phyloP scores from a whole-genome alignment of 257 asterid species.

The Solanum pinnatisectum region DNA sequence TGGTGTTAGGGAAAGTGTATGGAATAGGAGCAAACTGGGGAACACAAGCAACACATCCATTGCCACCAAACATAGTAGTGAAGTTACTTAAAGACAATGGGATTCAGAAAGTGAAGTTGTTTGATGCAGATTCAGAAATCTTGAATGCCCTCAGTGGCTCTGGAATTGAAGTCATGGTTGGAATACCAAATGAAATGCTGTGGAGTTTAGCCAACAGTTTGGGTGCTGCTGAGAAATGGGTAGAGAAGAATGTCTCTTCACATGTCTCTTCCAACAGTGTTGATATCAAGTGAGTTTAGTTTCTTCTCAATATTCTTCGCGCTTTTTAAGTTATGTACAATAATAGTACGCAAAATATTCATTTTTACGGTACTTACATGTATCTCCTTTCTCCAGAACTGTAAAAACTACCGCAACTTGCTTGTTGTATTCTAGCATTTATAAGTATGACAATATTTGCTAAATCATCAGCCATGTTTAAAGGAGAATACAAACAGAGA shows the following conservation, averaged over 20 bases:
- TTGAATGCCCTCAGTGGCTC: conserved; percentile 67
- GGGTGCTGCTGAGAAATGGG: conserved; percentile 88
- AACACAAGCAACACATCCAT: conserved; percentile 68
- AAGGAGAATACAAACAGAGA: neutral
- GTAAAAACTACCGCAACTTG: neutral
- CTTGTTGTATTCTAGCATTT: neutral
- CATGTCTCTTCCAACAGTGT: conserved; percentile 61
- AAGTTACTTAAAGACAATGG: conserved; percentile 76
- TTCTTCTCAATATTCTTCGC: neutral
- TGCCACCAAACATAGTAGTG: conserved; percentile 52
- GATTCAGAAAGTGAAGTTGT: conserved; percentile 71
- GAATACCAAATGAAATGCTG: conserved; percentile 88
- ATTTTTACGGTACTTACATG: neutral
- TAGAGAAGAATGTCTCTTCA: conserved; percentile 62
- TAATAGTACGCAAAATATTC: neutral
- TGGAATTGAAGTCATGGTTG: conserved; percentile 89
- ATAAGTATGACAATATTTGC: neutral
- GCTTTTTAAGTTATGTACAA: neutral
- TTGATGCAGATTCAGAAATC: conserved; percentile 64
- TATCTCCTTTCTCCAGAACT: neutral
- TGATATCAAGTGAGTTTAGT: conserved; percentile 54
- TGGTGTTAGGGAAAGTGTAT: conserved; percentile 23
- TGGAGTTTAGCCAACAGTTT: conserved; percentile 43
- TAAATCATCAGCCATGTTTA: neutral
- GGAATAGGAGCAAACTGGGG: conserved; percentile 97